Conservation (phyloP, 2,329 filamentous ascomycete genomes). For the Fusarium verrucosum region DNA sequence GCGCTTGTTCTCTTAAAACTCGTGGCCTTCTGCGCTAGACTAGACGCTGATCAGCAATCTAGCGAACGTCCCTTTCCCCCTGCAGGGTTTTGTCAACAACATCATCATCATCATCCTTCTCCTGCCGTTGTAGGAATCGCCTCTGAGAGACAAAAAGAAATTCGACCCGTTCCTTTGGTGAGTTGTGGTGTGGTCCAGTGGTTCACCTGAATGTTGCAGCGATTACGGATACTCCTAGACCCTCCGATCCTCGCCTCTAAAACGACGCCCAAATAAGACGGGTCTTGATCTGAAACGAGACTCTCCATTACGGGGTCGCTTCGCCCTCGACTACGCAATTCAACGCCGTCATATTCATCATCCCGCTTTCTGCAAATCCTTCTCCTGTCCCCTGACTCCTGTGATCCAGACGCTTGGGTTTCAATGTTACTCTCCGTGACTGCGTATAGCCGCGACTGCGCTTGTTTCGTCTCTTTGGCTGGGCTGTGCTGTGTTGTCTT, state of each 20-base stretch:
- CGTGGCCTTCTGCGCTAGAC: conserved; percentile 17
- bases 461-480: conserved; percentile 36
- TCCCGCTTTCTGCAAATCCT: conserved; percentile 24
- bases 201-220: conserved; percentile 41
- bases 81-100: conserved; percentile 30
- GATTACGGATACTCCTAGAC: background rate
- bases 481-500: conserved; percentile 8
- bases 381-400: conserved; percentile 25
- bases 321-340: conserved; percentile 21
- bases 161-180: conserved; percentile 24
- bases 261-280: conserved; percentile 19
- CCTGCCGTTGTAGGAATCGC: conserved; percentile 26
- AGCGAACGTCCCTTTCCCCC: conserved; percentile 4
- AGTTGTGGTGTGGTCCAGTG: background rate
- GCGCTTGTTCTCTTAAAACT: conserved; percentile 6
- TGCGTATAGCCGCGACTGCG: conserved; percentile 27
- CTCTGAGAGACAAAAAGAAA: conserved; percentile 21
- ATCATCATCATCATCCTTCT: too few relatives aligned
- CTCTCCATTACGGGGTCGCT: conserved; percentile 32
- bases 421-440: background rate
- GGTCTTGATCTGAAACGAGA: conserved; percentile 40
- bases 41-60: conserved; percentile 13
- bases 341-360: conserved; percentile 3
- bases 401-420: conserved; percentile 2
- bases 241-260: conserved; percentile 4